These are phyloP conservation scores for Talaromyces sp. DNA, from an alignment of 2,329 filamentous ascomycete species.

Conservation along the genomic window DNA sequence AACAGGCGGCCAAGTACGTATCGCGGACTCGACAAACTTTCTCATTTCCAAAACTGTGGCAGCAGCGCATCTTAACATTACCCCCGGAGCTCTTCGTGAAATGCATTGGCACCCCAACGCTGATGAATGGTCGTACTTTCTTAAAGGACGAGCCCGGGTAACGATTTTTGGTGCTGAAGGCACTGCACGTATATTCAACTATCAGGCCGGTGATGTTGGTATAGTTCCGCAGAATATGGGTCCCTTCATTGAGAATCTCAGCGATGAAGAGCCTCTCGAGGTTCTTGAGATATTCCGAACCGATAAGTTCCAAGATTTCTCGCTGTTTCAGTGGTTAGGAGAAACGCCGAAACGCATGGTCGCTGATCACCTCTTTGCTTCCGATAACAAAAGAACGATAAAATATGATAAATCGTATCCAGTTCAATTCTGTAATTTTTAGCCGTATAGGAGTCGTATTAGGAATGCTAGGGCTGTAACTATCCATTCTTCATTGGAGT, in stretches of 20 bases:
- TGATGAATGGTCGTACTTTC: conserved; percentile 76
- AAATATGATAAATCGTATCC: too few relatives aligned
- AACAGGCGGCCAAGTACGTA: conserved; percentile 63
- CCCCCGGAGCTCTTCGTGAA: conserved; percentile 65
- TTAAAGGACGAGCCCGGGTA: conserved; percentile 63
- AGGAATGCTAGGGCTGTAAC: not conserved
- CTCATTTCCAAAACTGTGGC: conserved; percentile 67
- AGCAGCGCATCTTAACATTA: conserved; percentile 63
- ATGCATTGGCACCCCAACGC: conserved; percentile 79
- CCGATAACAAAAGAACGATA: conserved; percentile 53
- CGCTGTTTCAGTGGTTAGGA: conserved; percentile 54
- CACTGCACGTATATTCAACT: conserved; percentile 68
- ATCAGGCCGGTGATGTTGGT: conserved; percentile 66
- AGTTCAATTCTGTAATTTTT: too few relatives aligned
- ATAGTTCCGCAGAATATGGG: conserved; percentile 72
- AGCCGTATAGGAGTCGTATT: not conserved
- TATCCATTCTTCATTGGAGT: too few relatives aligned
- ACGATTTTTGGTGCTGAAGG: conserved; percentile 70
- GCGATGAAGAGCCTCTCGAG: conserved; percentile 64
- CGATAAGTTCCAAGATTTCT: conserved; percentile 65
- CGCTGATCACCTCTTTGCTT: conserved; percentile 60
- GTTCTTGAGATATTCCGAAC: conserved; percentile 69
- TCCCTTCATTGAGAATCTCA: conserved; percentile 72
- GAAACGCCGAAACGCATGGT: conserved; percentile 64
- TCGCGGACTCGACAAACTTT: conserved; percentile 67